Evolutionary conservation across 2,329 filamentous ascomycete species (phyloP), one percentile per base, ranked within the genome.

Genomic region (Conoideocrella luteorostrata): DNA sequence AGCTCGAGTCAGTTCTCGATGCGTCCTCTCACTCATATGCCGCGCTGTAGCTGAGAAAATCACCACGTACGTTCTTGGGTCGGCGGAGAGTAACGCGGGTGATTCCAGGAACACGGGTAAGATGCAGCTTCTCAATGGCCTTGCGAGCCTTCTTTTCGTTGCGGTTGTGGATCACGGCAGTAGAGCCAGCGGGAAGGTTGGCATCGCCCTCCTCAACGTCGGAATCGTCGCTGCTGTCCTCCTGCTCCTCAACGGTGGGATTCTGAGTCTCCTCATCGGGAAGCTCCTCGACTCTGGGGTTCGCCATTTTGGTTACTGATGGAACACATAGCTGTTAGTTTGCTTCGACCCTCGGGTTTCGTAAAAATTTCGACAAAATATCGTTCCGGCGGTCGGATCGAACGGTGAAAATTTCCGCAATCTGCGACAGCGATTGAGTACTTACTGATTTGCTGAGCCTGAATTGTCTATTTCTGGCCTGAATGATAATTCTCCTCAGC

Each of bases 121-220:
- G 77, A 67, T 95, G 90, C 65, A 97, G 83, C 84, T 98, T 98
- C 71, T 89, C 87, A 68, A 98, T 95, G 64, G 90, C 89, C 82
- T 98, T 98, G 75, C 93, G 86, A 61, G 93, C 94, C 84, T 98
- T 98, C 87, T 98, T 98, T 86, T 98, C 93, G 77, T 97, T 97
- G 71, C 93, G 89, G 66, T 88, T 95, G 81, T 97, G 91, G 64
- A 98, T 84, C 61, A 93, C 82, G 64, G 91, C 86, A 54, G 85
- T 82, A 63, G 89, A 87, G 65, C 91, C 93, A 56, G 86, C 84
- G 66, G 91, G 88, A 55, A 79, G 67, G 57, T 80, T 80, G 51
- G 80, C 83, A 68, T 93, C 89, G 59, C 79, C 86, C 60, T 94
- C 86, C 59, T 93, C 89, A 57, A 77, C 83, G 60, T 88, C 86